A percentile compares a stretch with the other conserved stretches of the same genome.
These are phyloP conservation scores for Eimeria tenella DNA, from an alignment of 169 alveolate species.

Conservation along the genomic window DNA sequence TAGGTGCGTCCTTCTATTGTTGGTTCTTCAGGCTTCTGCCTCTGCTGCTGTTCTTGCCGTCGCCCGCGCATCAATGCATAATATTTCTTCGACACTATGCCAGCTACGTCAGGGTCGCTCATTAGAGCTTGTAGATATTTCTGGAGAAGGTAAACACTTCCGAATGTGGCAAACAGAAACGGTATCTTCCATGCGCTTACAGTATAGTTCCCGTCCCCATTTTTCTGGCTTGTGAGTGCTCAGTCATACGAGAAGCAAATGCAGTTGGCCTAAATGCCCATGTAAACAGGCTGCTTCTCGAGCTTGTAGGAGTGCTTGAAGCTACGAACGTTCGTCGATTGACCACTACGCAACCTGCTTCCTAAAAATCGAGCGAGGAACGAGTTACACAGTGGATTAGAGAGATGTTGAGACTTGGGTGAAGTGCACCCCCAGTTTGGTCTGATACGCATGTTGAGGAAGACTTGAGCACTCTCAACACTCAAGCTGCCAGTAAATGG, in stretches of 20 bases:
- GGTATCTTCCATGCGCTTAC: not conserved
- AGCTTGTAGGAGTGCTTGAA: conserved; percentile 63
- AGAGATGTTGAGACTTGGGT: too few species aligned
- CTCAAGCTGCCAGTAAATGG: too few species aligned
- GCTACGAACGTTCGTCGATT: conserved; percentile 57
- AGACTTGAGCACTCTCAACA: too few species aligned
- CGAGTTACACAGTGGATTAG: too few species aligned
- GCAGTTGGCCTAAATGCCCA: conserved; percentile 59
- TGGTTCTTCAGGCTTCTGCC: conserved; percentile 38
- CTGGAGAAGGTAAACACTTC: conserved; percentile 54
- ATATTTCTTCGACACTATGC: conserved; percentile 47
- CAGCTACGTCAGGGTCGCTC: conserved; percentile 68
- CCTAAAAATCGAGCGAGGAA: too few species aligned
- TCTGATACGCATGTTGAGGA: too few species aligned
- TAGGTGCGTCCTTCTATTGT: not conserved
- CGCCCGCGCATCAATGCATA: conserved; percentile 65
- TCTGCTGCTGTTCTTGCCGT: conserved; percentile 50
- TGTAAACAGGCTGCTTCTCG: conserved; percentile 60
- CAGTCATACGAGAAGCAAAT: conserved; percentile 66
- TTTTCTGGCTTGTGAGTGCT: not conserved
- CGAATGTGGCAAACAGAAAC: not conserved
- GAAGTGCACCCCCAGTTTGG: too few species aligned
- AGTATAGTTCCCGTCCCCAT: not conserved
- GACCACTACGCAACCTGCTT: not conserved
- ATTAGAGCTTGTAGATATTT: conserved; percentile 60